phyloP scores from a whole-genome alignment of 176 grass and related monocot genomes.

The Musa troglodytarum region DNA sequence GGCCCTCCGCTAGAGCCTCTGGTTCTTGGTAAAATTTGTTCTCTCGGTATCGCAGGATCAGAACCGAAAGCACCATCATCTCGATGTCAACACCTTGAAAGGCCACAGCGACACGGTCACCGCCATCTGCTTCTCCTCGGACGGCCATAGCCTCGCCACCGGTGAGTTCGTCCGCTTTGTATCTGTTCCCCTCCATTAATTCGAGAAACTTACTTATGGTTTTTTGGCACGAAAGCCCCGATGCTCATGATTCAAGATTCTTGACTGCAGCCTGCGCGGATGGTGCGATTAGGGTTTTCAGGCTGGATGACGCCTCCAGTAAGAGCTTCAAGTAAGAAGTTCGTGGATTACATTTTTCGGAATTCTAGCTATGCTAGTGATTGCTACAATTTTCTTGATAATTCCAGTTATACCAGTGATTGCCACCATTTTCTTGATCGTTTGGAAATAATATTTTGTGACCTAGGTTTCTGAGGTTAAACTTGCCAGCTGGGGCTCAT shows the following conservation, averaged over 20 bases:
- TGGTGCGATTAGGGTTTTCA: slow-evolving; percentile 72
- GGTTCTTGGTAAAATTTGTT: background rate
- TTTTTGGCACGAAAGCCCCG: too few species aligned
- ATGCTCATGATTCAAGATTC: background rate
- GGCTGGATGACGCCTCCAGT: slow-evolving; percentile 79
- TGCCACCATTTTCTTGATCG: background rate
- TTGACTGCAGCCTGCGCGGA: slow-evolving; percentile 63
- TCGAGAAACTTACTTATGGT: background rate
- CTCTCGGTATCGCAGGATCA: slow-evolving; percentile 35
- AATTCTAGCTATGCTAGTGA: background rate
- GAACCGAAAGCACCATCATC: slow-evolving; percentile 78
- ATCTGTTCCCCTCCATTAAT: background rate
- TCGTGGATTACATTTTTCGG: background rate
- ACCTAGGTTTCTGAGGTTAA: slow-evolving; percentile 57
- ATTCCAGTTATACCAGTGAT: slow-evolving; percentile 11
- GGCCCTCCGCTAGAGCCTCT: too few species aligned
- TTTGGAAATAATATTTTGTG: background rate
- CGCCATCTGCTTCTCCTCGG: slow-evolving; percentile 57
- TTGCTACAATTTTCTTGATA: background rate
- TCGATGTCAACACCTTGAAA: slow-evolving; percentile 81
- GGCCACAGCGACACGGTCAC: slow-evolving; percentile 74
- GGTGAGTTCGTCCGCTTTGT: slow-evolving; percentile 28
- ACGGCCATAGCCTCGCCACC: slow-evolving; percentile 58
- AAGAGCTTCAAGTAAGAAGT: slow-evolving; percentile 85
- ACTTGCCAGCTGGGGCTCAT: slow-evolving; percentile 83